Percentiles rank a stretch among this genome's conserved stretches.
phyloP scores from a whole-genome alignment of 495 filamentous ascomycete genomes.

The Xylaria scruposa region DNA sequence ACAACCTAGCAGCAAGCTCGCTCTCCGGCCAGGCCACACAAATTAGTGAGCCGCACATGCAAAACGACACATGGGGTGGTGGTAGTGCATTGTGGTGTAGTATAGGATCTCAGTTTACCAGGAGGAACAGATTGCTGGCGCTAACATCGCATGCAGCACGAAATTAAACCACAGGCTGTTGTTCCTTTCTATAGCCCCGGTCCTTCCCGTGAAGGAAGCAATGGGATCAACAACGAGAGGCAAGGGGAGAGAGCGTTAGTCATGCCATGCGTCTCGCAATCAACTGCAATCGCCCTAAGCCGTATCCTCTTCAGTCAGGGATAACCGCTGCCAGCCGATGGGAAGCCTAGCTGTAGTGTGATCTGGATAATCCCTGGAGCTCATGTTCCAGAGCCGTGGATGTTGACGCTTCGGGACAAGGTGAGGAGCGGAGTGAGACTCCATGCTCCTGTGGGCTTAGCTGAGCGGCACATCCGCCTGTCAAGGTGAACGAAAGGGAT shows the following conservation, averaged over 20 bases:
- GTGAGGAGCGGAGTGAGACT: constrained; percentile 1
- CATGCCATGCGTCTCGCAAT: constrained; percentile 5
- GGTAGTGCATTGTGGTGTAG: constrained; percentile 4
- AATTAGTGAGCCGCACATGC: background rate
- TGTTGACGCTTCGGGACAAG: constrained; percentile 16
- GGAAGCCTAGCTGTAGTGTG: background rate
- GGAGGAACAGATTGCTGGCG: constrained; percentile 14
- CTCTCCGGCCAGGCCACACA: constrained; percentile 13
- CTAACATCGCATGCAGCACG: constrained; percentile 13
- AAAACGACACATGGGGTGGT: constrained; percentile 17
- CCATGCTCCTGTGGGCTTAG: background rate
- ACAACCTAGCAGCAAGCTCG: constrained; percentile 1
- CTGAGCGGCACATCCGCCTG: constrained; percentile 20
- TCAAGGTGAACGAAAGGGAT: constrained; percentile 7
- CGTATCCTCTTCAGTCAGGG: background rate
- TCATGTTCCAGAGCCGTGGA: constrained; percentile 20
- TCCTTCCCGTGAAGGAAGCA: background rate
- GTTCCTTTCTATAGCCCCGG: background rate
- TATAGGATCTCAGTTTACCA: constrained; percentile 11
- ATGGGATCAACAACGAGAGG: background rate
- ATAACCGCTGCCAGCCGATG: constrained; percentile 15
- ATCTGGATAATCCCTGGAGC: background rate
- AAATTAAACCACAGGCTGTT: constrained; percentile 14
- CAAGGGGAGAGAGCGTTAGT: background rate
- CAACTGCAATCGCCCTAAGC: constrained; percentile 1